Conservation (phyloP, 441 rosid species). For the Aquilaria agallochum region DNA sequence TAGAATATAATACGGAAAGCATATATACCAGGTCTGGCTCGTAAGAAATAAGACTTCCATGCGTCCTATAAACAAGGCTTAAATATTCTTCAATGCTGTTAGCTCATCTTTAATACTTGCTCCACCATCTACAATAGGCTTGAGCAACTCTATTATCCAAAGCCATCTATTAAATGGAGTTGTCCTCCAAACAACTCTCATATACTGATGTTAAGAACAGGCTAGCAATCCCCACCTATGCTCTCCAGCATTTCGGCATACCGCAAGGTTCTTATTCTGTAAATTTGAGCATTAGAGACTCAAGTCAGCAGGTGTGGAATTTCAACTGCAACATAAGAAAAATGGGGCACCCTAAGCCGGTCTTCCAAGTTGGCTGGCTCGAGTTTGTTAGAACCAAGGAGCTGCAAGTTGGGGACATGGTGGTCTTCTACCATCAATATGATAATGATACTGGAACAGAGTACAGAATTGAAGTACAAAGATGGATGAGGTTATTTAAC, state of each 20-base stretch:
- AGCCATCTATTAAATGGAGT: too few species aligned
- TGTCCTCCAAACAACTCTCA: not conserved
- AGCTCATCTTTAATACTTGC: too few species aligned
- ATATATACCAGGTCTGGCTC: too few species aligned
- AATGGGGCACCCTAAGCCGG: not conserved
- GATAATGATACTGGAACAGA: not conserved
- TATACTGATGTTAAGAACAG: not conserved
- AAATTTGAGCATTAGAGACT: not conserved
- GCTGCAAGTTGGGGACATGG: not conserved
- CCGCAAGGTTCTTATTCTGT: not conserved
- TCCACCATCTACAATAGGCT: too few species aligned
- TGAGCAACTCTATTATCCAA: too few species aligned
- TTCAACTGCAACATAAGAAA: not conserved
- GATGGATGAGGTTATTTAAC: not conserved
- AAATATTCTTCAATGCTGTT: too few species aligned
- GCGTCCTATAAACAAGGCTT: too few species aligned
- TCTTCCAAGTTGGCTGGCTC: not conserved
- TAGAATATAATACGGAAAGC: too few species aligned
- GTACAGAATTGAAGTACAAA: not conserved
- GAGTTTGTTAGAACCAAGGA: not conserved
- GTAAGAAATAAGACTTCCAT: too few species aligned
- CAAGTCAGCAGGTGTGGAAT: not conserved
- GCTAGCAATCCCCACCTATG: not conserved
- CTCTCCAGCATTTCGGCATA: not conserved
- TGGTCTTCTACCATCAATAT: not conserved